phyloP scores from a whole-genome alignment of 805 yeast genomes.

The Wickerhamiella cacticola region DNA sequence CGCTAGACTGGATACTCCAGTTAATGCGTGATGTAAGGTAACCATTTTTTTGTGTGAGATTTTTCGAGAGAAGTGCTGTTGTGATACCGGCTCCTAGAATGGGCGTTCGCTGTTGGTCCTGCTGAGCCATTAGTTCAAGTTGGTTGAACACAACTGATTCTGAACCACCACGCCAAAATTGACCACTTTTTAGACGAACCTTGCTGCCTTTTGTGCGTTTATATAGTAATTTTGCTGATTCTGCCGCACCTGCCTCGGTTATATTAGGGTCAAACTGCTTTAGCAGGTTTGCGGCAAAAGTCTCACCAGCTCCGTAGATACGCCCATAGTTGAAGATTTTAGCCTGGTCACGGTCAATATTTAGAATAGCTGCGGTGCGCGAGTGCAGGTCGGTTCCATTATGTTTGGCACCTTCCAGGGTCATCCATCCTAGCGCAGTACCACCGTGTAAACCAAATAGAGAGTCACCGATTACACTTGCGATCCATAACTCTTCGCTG shows the following conservation, averaged over 20 bases:
- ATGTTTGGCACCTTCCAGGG: slow-evolving; percentile 83
- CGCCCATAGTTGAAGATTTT: slow-evolving; percentile 94
- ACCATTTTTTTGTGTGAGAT: slow-evolving; percentile 42
- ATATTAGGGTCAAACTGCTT: slow-evolving; percentile 70
- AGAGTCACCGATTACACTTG: slow-evolving; percentile 87
- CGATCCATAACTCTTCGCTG: slow-evolving; percentile 97
- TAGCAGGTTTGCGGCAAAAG: slow-evolving; percentile 73
- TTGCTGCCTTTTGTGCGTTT: slow-evolving; percentile 67
- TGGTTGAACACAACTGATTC: slow-evolving; percentile 87
- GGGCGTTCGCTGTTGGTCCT: slow-evolving; percentile 74
- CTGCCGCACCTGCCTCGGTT: slow-evolving; percentile 51
- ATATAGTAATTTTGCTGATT: slow-evolving; percentile 56
- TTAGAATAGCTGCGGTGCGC: slow-evolving; percentile 79
- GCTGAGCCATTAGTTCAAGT: slow-evolving; percentile 75
- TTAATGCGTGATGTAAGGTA: slow-evolving; percentile 85
- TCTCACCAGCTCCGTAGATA: slow-evolving; percentile 94
- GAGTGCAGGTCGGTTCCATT: slow-evolving; percentile 94
- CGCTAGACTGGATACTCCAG: slow-evolving; percentile 97
- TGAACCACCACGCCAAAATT: slow-evolving; percentile 61
- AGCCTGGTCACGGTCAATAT: slow-evolving; percentile 83
- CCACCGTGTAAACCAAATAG: slow-evolving; percentile 84
- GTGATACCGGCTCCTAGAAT: slow-evolving; percentile 90
- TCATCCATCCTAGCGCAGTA: slow-evolving; percentile 98
- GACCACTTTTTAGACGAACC: slow-evolving; percentile 22
- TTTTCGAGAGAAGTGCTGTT: slow-evolving; percentile 54